phyloP scores from a whole-genome alignment of 2,329 filamentous ascomycete species.

The Calonectria leucothoes region DNA sequence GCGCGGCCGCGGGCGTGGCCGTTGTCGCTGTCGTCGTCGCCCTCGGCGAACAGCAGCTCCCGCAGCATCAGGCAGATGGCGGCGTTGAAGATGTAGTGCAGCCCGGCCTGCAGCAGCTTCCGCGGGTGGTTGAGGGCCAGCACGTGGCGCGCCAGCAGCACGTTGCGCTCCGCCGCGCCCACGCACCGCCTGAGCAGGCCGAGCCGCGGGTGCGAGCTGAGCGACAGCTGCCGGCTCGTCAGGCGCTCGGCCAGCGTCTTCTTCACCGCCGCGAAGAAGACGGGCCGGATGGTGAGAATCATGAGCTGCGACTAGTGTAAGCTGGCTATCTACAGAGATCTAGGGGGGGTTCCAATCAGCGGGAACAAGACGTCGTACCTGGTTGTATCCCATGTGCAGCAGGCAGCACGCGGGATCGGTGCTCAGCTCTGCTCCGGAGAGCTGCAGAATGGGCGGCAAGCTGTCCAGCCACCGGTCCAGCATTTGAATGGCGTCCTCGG shows the following conservation, averaged over 20 bases:
- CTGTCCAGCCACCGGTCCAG: conserved; percentile 55
- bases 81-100: conserved; percentile 64
- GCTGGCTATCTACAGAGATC: background rate
- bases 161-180: conserved; percentile 58
- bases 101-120: conserved; percentile 56
- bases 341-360: background rate
- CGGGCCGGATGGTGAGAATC: conserved; percentile 60
- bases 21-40: no score
- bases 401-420: conserved; percentile 56
- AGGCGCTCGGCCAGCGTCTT: conserved; percentile 57
- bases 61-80: conserved; percentile 60
- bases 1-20: no score
- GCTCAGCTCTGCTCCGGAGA: conserved; percentile 49
- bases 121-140: conserved; percentile 49
- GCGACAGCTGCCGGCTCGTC: conserved; percentile 42
- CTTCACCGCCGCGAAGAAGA: conserved; percentile 60
- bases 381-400: conserved; percentile 62
- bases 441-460: conserved; percentile 52
- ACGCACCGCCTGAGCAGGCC: conserved; percentile 53
- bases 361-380: conserved; percentile 35
- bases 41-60: conserved; percentile 52
- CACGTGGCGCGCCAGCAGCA: conserved; percentile 56
- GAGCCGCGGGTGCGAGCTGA: conserved; percentile 36
- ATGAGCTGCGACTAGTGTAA: conserved; percentile 46
- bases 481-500: conserved; percentile 54